Conservation (phyloP, 2,329 filamentous ascomycete genomes). For the Botrytis aclada region DNA sequence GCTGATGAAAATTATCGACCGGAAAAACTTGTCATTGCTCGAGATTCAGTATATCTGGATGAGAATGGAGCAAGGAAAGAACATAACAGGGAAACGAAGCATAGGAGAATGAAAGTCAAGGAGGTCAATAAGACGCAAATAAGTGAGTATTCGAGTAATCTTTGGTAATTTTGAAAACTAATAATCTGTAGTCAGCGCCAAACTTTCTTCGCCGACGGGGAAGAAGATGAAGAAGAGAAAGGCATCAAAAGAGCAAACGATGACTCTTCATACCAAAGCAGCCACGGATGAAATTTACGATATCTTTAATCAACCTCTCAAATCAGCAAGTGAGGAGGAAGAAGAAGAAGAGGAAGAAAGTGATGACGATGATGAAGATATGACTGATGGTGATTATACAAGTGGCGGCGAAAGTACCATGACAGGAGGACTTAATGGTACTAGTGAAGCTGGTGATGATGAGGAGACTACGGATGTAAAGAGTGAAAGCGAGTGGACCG, state of each 20-base stretch:
- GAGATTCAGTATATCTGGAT: slow-evolving; percentile 47
- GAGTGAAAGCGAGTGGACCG: slow-evolving; percentile 81
- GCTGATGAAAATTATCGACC: slow-evolving; percentile 57
- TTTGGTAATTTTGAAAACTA: slow-evolving; percentile 26
- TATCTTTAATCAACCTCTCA: slow-evolving; percentile 86
- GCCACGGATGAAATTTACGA: slow-evolving; percentile 97
- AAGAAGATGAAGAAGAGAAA: slow-evolving; percentile 74
- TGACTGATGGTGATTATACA: slow-evolving; percentile 70
- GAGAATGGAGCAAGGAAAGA: slow-evolving; percentile 53
- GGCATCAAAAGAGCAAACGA: slow-evolving; percentile 74
- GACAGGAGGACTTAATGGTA: slow-evolving; percentile 66
- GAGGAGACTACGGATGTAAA: slow-evolving; percentile 55
- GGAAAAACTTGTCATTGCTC: slow-evolving; percentile 38
- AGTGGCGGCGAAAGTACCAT: slow-evolving; percentile 82
- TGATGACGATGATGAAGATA: slow-evolving; percentile 61
- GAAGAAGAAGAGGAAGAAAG: slow-evolving; percentile 45
- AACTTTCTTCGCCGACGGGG: slow-evolving; percentile 84
- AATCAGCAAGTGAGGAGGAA: slow-evolving; percentile 38
- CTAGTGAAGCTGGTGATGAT: slow-evolving; percentile 61
- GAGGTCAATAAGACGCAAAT: slow-evolving; percentile 92
- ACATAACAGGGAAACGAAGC: slow-evolving; percentile 46
- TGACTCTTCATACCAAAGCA: slow-evolving; percentile 94
- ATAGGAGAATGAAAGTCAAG: slow-evolving; percentile 73
- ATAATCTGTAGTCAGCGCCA: slow-evolving; percentile 72
- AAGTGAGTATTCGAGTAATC: slow-evolving; percentile 56